Evolutionary conservation across 2,329 filamentous ascomycete species (phyloP).

Genomic region (Ilyonectria destructans): DNA sequence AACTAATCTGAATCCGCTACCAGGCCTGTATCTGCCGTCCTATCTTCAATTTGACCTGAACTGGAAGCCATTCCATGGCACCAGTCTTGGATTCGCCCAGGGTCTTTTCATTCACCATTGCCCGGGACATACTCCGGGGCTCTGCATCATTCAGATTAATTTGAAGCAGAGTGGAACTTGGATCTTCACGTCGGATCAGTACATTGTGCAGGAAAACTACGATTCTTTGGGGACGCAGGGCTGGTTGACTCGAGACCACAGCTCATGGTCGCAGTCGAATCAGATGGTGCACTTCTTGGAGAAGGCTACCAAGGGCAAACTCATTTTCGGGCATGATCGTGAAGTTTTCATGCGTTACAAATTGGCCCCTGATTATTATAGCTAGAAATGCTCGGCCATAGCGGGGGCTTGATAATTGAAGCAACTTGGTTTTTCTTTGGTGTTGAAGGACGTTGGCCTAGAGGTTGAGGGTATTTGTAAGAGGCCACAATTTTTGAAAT

Average conservation of each 20-base stretch:
- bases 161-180: neutral
- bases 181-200: neutral
- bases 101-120: neutral
- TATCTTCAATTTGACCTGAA: slow-evolving; percentile 1
- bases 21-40: neutral
- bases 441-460: no score
- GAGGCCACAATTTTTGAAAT: no score
- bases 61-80: neutral
- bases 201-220: slow-evolving; percentile 3
- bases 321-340: slow-evolving; percentile 1
- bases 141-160: neutral
- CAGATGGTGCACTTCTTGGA: neutral
- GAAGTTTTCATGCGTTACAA: neutral
- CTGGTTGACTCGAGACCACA: slow-evolving; percentile 1
- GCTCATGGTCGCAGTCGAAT: neutral
- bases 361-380: neutral
- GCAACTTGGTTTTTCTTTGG: no score
- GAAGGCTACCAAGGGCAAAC: neutral
- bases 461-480: no score
- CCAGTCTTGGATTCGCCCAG: neutral
- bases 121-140: neutral
- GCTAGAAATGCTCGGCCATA: no score
- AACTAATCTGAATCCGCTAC: no score
- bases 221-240: neutral
- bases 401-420: no score